Base-by-base conservation (phyloP, 164 flowering plant species). In the Stephania yunnanensis region DNA sequence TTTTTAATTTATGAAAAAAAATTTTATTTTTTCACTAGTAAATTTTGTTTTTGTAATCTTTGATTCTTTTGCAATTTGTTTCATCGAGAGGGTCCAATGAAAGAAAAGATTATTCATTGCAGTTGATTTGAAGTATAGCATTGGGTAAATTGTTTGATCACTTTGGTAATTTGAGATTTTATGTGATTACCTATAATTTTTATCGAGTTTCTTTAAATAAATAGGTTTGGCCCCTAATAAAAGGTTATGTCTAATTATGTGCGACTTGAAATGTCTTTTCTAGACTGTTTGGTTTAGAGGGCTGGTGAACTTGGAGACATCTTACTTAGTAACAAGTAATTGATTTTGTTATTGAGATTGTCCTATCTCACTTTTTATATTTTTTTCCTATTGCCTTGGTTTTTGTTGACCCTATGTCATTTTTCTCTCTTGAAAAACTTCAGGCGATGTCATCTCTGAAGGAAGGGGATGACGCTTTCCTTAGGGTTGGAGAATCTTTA, bases 361-460 rank as follows among this genome's bases (percentile, higher is more conserved):
- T 58, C 65, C 65, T 17, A 6, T 58, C 65, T 15, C 65, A 17
- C n/a, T 58, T 58, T 2, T 2, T 36, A 36, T 36, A 36, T 36
- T 58, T 4, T 58, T 58, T 7, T 58, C 6, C 7, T 58, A n/a
- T 61, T 19, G 45, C 22, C 55, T 55, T 58, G 25, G 61, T 45
- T 29, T 15, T 6, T 20, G 30, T 42, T 22, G 46, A 11, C 69
- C 48, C 67, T 72, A 20, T 42, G 5, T 55, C n/a, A 1, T 76
- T 25, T 44, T 48, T 63, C 10, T 55, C 17, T 71, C 20, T 36
- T 64, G 17, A 44, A 6, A 67, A 46, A 48, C 15, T 71, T 70
- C 74, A 90, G 94, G 91, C 86, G 48, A 53, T 85, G 76, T 79
- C 83, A 42, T 77, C 87, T 17, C 67, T 85, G 67, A 87, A 83